Evolutionary conservation across 1,284 basidiomycete genomes (phyloP), one percentile per base, ranked within the genome.

Genomic region (Cryptococcus neoformans): DNA sequence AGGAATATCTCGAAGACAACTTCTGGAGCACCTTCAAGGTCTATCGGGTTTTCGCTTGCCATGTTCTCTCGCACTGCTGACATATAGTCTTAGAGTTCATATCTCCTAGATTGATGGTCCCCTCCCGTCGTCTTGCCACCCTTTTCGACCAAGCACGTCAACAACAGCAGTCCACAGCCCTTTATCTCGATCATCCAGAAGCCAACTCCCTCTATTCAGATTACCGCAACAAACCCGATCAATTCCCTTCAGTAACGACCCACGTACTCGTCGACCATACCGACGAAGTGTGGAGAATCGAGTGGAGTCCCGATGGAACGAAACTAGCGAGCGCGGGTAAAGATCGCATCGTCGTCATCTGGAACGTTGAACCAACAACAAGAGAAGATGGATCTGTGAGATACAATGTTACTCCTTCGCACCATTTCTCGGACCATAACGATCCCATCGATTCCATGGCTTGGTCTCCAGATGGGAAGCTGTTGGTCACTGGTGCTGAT

Each of bases 221-320:
- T 73, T 92, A 96, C 74, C 78, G 82, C 46, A 94, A 92, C 77
- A 84, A 87, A 62, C 84, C 87, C 68, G 83, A 84, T 45, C 83
- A 84, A 42, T 98, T 99, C 79, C 95, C 95, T 10, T 84, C 84
- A 36, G 81, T 87, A 35, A 92, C 89, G 7, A 92, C 91, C 2
- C 87, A 88, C 28, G 87, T 93, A 44, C 80, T 98, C 49, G 83
- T 86, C 44, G 89, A 87, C 37, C 95, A 99, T 76, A 83, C 81
- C 11, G 91, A 97, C 70, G 92, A 99, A 74, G 92, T 99, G 11
- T 99, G 95, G 94, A 86, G 89, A 68, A 79, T 98, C 59, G 88
- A 88, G 71, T 99, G 94, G 90, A 96, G 92, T 74, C 90, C 92
- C 67, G 86, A 88, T 71, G 95, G 96, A 4, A 78, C 79, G 49